A percentile compares a stretch with the other conserved stretches of the same genome.
Evolutionary conservation across 495 filamentous ascomycete species (phyloP).

Genomic region (Penicillium nucicola): DNA sequence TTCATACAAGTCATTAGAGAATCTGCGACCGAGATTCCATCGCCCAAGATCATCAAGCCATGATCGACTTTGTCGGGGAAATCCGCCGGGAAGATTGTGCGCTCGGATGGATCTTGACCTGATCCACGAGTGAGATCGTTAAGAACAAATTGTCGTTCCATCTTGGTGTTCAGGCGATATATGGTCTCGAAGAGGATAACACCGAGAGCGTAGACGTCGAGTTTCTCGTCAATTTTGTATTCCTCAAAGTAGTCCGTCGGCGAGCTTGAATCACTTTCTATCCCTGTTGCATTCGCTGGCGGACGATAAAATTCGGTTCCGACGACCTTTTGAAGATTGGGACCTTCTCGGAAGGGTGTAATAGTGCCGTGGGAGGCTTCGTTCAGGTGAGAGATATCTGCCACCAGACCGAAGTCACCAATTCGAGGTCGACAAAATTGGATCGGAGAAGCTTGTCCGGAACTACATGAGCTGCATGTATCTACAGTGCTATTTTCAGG

Average conservation of each 20-base stretch:
- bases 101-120: slow-evolving; percentile 8
- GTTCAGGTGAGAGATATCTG: slow-evolving; percentile 47
- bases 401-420: slow-evolving; percentile 54
- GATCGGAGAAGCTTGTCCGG: slow-evolving; percentile 10
- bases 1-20: slow-evolving; percentile 39
- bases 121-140: slow-evolving; percentile 37
- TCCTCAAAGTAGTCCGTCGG: slow-evolving; percentile 10
- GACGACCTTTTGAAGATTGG: slow-evolving; percentile 33
- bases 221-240: slow-evolving; percentile 48
- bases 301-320: slow-evolving; percentile 50
- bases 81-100: slow-evolving; percentile 29
- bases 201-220: slow-evolving; percentile 53
- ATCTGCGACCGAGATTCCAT: slow-evolving; percentile 32
- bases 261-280: neutral
- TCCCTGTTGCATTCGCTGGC: slow-evolving; percentile 15
- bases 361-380: slow-evolving; percentile 15
- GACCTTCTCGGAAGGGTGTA: slow-evolving; percentile 13
- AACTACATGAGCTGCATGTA: slow-evolving; percentile 32
- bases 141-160: slow-evolving; percentile 52
- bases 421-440: slow-evolving; percentile 50
- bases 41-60: slow-evolving; percentile 24
- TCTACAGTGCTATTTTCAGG: slow-evolving; percentile 24
- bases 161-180: slow-evolving; percentile 49
- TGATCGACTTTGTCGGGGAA: slow-evolving; percentile 38
- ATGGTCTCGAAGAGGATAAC: slow-evolving; percentile 52